Base-by-base conservation (phyloP, 345 rosid genomes). In the Lepidium didymum region DNA sequence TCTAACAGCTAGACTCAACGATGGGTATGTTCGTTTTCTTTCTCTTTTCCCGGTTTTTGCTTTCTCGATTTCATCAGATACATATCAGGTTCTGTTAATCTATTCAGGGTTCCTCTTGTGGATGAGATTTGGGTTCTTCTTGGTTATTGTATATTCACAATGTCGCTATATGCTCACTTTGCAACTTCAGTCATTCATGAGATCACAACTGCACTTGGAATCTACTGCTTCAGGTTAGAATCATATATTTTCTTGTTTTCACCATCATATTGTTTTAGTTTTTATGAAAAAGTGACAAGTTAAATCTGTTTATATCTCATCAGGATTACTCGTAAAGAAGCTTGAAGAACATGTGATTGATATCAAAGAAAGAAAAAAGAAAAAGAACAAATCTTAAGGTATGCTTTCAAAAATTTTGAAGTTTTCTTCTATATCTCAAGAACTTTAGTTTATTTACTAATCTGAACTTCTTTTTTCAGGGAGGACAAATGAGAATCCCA, bases 51-150 rank as follows among this genome's bases (percentile, higher is more conserved):
- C 5, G 21, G 54, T 45, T 47, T 52, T 36, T 6, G 49, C 18
- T 3, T 18, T 37, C 1, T 54, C 0, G 10, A 7, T 46, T 60
- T 68, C 69, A 54, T 52, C 7, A 15, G 41, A 10, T 45, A 7
- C 33, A 31, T 37, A 59, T 68, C 43, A 49, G 13, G 27, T 37
- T 54, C 6, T 10, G 16, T 56, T 38, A 5, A 35, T 61, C 65
- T 58, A 31, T 70, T 55, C 86, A 94, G 99, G 62, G 85, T 80
- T 83, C 89, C 99, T 73, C 81, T 91, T 69, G 87, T 91, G 67
- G 97, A 94, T 74, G 97, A 94, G 77, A 65, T 85, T 25, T 89
- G 99, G 99, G 87, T 91, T 80, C 86, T 91, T 80, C 90, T 95
- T 75, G 99, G 96, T 54, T 95, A 81, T 80, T 87, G 91, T 75